Base-by-base conservation (phyloP, 2,329 filamentous ascomycete species). In the Thermomyces lanuginosus region DNA sequence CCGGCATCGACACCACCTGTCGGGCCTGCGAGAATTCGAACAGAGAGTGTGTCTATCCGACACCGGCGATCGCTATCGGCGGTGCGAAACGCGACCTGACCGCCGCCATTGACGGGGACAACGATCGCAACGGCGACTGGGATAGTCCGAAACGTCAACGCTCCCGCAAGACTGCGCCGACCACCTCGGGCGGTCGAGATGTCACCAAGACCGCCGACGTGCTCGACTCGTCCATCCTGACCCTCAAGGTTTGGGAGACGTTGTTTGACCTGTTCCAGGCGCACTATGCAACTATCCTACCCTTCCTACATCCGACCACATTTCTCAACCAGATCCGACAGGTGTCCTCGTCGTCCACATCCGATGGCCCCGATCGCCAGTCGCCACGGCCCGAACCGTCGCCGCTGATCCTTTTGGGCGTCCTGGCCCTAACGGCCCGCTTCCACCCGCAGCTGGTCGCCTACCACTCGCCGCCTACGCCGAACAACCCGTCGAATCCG, bases 11-110 rank as follows among this genome's bases (percentile, higher is more conserved):
- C 35, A 73, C 71, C 9, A 70, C 69, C 9, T 91, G 81, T 56
- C 71, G 78, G 35, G 72, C 72, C 8, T 91, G 81, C 48, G 68
- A 76, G 45, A 72, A 72, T 33, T 69, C 69, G 26, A 71, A 73
- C 22, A 68, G 77, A 45, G 68, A 79, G 33, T 89, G 81, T 46
- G 66, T 67, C 35, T 82, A 83, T 48, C 76, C 77, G 6, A 46
- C 52, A 15, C 54, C 54, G 2, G 51, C 53, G 16, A 44, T 51
- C 27, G 50, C 51, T 8, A 44, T 47, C 7, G 46, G 41, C 22
- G 46, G 41, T 17, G 42, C 42, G 33, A 56, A 53, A 43, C 50
- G 49, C 32, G 53, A 56, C 25, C 36, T 51, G 18, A 47, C 45
- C 8, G 40, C 49, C 7, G 33, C 50, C 9, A 43, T 40, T 8